Evolutionary conservation across 176 grass and related monocot species (phyloP), one percentile per base, ranked within the genome.

Genomic region (Avena insularis): DNA sequence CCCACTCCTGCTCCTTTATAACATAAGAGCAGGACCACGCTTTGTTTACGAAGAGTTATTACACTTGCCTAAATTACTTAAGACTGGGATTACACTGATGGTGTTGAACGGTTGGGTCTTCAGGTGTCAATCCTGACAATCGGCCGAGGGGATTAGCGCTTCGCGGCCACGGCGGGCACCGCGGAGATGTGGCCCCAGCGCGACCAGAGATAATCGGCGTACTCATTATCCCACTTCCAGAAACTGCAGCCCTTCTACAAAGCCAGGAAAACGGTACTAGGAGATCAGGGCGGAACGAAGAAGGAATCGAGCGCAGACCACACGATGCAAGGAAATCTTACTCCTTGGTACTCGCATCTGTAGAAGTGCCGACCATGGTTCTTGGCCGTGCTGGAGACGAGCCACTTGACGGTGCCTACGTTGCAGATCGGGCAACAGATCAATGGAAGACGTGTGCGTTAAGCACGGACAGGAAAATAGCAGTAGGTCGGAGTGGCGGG

Each of bases 361-460:
- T 73, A 74, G 71, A 74, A 74, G 12, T 46, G 71, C 11, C 71
- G 71, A 11, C 71, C 71, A 2, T 45, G 71, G 46, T 74, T 74
- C 71, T 74, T 74, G 12, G 71, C 3, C n/a, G 71, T 74, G 45
- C n/a, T 50, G 71, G 71, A 74, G 71, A 74, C n/a, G 71, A 74
- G 50, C 71, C 71, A 48, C 71, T 50, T 74, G 2, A 74, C 71
- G 45, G 47, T 23, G 71, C 71, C 45, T 12, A 50, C 45, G 0
- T 74, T 23, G 45, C 71, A 74, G 71, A 50, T 48, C 71, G 71
- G 45, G 71, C 45, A 74, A 2, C 45, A 45, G 71, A 50, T 50
- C 45, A 50, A n/a, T n/a, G 71, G 71, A 1, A 74, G 45, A 4
- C n/a, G 45, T 12, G 23, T 29, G 61, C 6, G 62, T 6, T 23